Evolutionary conservation across 1,284 basidiomycete species (phyloP), one percentile per base, ranked within the genome.

Genomic region (Ganoderma leucocontextum): DNA sequence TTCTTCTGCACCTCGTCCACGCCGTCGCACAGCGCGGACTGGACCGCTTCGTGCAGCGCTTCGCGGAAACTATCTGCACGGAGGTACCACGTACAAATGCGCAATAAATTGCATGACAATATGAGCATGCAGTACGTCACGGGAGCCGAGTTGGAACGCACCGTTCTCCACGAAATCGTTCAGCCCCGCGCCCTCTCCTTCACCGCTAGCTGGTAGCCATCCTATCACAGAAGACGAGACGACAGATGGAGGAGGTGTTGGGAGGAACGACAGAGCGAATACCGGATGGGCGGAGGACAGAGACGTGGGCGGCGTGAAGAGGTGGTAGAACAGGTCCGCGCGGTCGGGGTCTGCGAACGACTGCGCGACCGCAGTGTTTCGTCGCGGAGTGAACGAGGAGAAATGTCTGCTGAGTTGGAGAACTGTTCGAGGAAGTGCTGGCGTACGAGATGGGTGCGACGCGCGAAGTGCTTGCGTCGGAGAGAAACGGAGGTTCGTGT

Each of bases 101-200:
- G 29, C 49, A 22, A 39, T n/a, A 29, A 53, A 29, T 44, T 12
- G 0, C 47, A 49, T 25, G 47, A 9, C 22, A 10, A 12, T 25
- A 25, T 49, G 47, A 49, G 10, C 47, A 25, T 49, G 22, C 42
- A 36, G 10, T 8, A 78, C 89, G 42, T 36, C n/a, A 38, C 19
- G 13, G 22, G 6, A 17, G 62, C n/a, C 15, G n/a, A 3, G 12
- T 29, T 9, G 36, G 22, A 13, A 70, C 71, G 71, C 75, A 93
- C 92, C 73, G 74, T 93, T 93, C 74, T 90, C 87, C 68, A 79
- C 79, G 72, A 93, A 93, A 77, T 92, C 91, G 69, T 89, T 87
- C 70, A 93, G 75, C 5, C 89, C 87, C 2, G 87, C 85, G 38
- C 83, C 82, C 36, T 74, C 76, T 33, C 82, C 82, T 1, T 60